Conservation (phyloP, 345 rosid species). For the Anacardium occidentale region DNA sequence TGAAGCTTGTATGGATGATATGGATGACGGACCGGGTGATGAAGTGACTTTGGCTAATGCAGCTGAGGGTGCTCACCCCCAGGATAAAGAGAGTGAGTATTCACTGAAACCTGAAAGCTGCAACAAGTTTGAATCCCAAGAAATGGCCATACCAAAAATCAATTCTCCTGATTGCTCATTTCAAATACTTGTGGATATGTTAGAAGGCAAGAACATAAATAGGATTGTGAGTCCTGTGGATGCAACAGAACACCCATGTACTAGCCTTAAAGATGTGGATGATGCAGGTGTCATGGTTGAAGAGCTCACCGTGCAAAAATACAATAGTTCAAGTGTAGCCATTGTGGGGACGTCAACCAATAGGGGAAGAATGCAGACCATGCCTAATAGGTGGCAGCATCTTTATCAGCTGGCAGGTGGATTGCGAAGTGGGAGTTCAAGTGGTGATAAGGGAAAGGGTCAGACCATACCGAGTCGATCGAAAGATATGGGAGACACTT, state of each 20-base stretch:
- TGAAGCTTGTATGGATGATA: slow-evolving; percentile 29
- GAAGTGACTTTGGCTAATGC: slow-evolving; percentile 48
- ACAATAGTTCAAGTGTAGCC: slow-evolving; percentile 49
- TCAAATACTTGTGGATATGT: slow-evolving; percentile 49
- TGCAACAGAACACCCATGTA: slow-evolving; percentile 40
- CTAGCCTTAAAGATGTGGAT: slow-evolving; percentile 36
- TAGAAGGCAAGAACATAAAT: slow-evolving; percentile 51
- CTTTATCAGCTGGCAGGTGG: slow-evolving; percentile 42
- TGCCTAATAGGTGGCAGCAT: slow-evolving; percentile 50
- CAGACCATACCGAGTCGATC: slow-evolving; percentile 27
- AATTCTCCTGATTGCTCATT: slow-evolving; percentile 44
- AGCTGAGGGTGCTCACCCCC: slow-evolving; percentile 46
- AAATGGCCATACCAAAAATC: slow-evolving; percentile 42
- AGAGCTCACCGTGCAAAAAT: slow-evolving; percentile 69
- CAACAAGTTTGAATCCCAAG: slow-evolving; percentile 39
- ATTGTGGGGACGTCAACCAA: slow-evolving; percentile 63
- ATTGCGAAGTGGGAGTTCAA: slow-evolving; percentile 54
- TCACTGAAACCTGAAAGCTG: slow-evolving; percentile 47
- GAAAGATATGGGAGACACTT: slow-evolving; percentile 33
- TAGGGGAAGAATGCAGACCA: slow-evolving; percentile 49
- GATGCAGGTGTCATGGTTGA: slow-evolving; percentile 61
- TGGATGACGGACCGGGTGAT: slow-evolving; percentile 68
- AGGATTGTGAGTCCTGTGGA: slow-evolving; percentile 29
- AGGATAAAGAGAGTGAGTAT: slow-evolving; percentile 53
- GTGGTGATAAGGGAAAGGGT: slow-evolving; percentile 33